These are phyloP conservation scores for Fomitopsis palustris DNA, from an alignment of 1,284 basidiomycete species.

Conservation along the genomic window DNA sequence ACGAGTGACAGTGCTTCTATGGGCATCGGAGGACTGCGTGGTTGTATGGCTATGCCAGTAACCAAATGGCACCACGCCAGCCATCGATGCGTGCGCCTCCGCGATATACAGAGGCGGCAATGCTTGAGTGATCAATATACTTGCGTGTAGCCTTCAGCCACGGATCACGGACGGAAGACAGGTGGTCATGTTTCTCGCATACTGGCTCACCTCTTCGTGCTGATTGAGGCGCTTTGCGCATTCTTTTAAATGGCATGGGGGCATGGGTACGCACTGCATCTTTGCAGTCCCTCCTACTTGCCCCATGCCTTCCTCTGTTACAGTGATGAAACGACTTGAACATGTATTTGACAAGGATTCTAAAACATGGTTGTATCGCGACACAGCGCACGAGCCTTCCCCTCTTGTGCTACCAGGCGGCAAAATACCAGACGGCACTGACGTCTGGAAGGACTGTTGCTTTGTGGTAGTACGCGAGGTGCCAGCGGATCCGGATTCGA, in stretches of 20 bases:
- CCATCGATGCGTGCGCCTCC: too few species aligned
- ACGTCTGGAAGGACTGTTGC: slow-evolving; percentile 51
- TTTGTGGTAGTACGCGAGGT: slow-evolving; percentile 51
- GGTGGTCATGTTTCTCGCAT: too few species aligned
- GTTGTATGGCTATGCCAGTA: too few species aligned
- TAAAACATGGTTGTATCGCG: slow-evolving; percentile 54
- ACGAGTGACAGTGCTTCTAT: too few species aligned
- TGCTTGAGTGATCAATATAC: too few species aligned
- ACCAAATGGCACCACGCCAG: too few species aligned
- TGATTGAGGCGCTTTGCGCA: too few species aligned
- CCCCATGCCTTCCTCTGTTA: slow-evolving; percentile 24
- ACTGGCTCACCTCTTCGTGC: too few species aligned
- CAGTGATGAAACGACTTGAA: slow-evolving; percentile 56
- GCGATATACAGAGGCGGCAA: too few species aligned
- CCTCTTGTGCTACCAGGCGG: slow-evolving; percentile 37
- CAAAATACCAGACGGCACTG: slow-evolving; percentile 30
- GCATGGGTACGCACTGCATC: not conserved
- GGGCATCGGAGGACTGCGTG: too few species aligned
- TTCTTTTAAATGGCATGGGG: not conserved
- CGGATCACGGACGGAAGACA: too few species aligned
- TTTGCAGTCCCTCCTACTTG: not conserved
- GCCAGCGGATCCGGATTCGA: slow-evolving; percentile 25
- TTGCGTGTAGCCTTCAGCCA: too few species aligned
- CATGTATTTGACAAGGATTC: slow-evolving; percentile 53
- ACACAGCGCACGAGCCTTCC: slow-evolving; percentile 45